phyloP scores from a whole-genome alignment of 1,284 basidiomycete species.

The Phellinidium pouzarii region DNA sequence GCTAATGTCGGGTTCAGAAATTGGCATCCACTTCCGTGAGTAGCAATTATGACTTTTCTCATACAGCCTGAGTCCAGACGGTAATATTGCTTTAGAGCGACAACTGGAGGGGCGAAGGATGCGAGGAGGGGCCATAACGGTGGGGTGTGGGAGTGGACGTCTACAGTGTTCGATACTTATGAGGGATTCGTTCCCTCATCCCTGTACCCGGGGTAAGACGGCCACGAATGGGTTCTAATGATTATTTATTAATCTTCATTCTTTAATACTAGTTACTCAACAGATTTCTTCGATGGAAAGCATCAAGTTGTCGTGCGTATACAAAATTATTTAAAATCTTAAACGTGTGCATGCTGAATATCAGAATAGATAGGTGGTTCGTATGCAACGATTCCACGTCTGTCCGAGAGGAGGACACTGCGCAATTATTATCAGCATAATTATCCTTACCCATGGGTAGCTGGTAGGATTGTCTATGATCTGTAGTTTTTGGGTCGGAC shows the following conservation, averaged over 20 bases:
- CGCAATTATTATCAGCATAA: conserved; percentile 83
- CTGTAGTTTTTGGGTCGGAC: not conserved
- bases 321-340: not conserved
- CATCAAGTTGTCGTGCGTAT: conserved; percentile 77
- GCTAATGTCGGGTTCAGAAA: conserved; percentile 85
- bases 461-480: conserved; percentile 72
- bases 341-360: not conserved
- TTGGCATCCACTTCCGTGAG: conserved; percentile 90
- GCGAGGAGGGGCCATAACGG: conserved; percentile 74
- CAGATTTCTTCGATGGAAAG: conserved; percentile 84
- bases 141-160: conserved; percentile 99
- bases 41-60: too few relatives aligned
- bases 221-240: not conserved
- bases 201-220: conserved; percentile 75
- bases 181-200: conserved; percentile 73
- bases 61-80: too few relatives aligned
- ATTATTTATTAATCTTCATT: not conserved
- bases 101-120: conserved; percentile 43
- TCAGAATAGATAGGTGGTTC: conserved; percentile 77
- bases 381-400: conserved; percentile 80
- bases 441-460: conserved; percentile 70
- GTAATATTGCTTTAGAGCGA: too few relatives aligned
- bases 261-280: conserved; percentile 52
- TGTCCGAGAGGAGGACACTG: conserved; percentile 69
- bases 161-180: conserved; percentile 63